A percentile compares a stretch with the other conserved stretches of the same genome.
Conservation (phyloP, 2,329 filamentous ascomycete genomes). For the Zymoseptoria brevis region DNA sequence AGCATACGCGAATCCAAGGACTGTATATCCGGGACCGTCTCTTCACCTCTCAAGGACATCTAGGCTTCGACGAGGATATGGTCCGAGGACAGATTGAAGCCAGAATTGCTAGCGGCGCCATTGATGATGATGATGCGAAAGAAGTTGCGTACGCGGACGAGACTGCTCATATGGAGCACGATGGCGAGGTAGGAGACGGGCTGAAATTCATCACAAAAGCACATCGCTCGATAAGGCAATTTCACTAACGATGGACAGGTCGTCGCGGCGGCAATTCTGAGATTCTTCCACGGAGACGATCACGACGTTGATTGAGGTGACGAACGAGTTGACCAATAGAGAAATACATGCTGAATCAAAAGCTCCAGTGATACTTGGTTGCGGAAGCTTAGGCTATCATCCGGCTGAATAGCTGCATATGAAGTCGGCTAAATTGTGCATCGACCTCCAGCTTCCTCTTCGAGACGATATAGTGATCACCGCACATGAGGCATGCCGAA, state of each 20-base stretch:
- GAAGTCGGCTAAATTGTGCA: not conserved
- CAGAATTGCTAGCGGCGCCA: conserved; percentile 36
- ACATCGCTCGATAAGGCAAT: no score
- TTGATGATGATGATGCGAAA: conserved; percentile 31
- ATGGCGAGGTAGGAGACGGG: conserved; percentile 23
- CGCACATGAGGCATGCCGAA: not conserved
- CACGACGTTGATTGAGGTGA: conserved; percentile 29
- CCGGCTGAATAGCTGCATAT: not conserved
- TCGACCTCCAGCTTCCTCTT: not conserved
- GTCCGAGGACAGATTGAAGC: conserved; percentile 40
- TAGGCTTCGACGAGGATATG: conserved; percentile 42
- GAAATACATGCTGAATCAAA: not conserved
- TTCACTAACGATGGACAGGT: conserved; percentile 5
- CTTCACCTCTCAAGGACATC: conserved; percentile 42
- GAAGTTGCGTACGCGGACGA: conserved; percentile 33
- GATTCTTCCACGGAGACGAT: conserved; percentile 46
- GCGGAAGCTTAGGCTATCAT: not conserved
- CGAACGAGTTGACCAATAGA: not conserved
- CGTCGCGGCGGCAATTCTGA: conserved; percentile 33
- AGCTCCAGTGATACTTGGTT: not conserved
- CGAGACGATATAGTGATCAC: not conserved
- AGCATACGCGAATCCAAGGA: conserved; percentile 39
- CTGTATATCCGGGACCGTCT: conserved; percentile 38
- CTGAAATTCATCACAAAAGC: no score
- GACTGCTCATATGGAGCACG: conserved; percentile 34